Evolutionary conservation across 2,329 filamentous ascomycete species (phyloP), one percentile per base, ranked within the genome.

Genomic region (Elsinoe necatrix): DNA sequence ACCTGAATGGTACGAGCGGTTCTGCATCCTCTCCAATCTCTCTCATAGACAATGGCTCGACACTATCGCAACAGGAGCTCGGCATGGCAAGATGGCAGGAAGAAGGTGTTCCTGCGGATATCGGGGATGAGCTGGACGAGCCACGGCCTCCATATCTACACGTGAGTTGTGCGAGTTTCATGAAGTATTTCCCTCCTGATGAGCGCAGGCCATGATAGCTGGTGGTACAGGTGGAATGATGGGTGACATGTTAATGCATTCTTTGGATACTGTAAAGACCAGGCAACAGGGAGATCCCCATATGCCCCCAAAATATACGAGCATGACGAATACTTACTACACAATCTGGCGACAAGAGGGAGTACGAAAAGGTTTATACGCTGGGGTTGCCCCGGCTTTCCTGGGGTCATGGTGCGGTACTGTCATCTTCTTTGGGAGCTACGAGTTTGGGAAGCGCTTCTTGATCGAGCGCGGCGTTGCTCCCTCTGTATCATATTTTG

Each of bases 221-320:
- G 93, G 93, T 67, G 93, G 92, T 59, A 77, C 95, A 55, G 93
- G 95, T 67, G 93, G 93, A 55, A 91, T 88, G 14, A 95, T 87
- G 57, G 93, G 95, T 58, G 93, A 98, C 72, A 87, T 98, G 80
- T 77, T 98, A 63, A 98, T 98, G 93, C 93, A 98, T 75, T 97
- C 92, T 45, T 81, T 98, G 67, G 93, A 98, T 72, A 98, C 93
- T 0, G 93, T 98, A 66, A 98, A 98, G 75, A 98, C 93, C 47
- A 83, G 93, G 64, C 95, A 98, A 71, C 93, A 98, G 73, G 93
- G 92, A 66, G 93, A 97, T 67, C 91, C 92, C 43, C 86, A 93
- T 69, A 81, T 95, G 59, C 93, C 93, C 20, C 87, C 93, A 1
- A 95, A 88, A 73, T 98, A 98, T 73, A 86, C 87, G 9, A 92